A percentile compares a stretch with the other conserved stretches of the same genome.
Conservation (phyloP, 768 basidiomycete genomes). For the Mycena olivaceomarginata region DNA sequence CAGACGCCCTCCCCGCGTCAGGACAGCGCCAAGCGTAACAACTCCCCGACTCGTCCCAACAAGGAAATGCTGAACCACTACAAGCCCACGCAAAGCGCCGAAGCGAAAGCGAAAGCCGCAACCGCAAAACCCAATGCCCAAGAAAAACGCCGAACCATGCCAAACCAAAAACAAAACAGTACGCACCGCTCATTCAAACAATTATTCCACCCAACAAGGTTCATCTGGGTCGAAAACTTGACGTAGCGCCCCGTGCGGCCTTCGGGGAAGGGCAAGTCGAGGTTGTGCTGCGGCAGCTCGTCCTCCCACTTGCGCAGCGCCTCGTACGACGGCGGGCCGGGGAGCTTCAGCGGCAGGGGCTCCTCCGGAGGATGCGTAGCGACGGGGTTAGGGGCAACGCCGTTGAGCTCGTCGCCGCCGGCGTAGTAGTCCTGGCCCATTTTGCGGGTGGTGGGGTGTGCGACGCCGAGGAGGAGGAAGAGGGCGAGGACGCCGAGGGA, state of each 20-base stretch:
- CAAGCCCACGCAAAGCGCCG: too few species aligned
- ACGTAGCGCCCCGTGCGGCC: slow-evolving; percentile 69
- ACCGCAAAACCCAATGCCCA: too few species aligned
- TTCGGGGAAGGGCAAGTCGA: slow-evolving; percentile 68
- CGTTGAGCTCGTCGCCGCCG: neutral
- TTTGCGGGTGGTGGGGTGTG: slow-evolving; percentile 27
- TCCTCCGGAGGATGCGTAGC: too few species aligned
- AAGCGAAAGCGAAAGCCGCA: too few species aligned
- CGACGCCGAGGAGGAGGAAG: slow-evolving; percentile 2
- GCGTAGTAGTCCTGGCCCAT: slow-evolving; percentile 6
- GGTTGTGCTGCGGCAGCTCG: slow-evolving; percentile 69
- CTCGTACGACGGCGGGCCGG: slow-evolving; percentile 59
- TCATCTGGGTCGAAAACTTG: slow-evolving; percentile 64
- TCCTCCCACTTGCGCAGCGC: slow-evolving; percentile 61
- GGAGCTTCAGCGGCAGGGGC: neutral
- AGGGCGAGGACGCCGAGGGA: slow-evolving; percentile 6
- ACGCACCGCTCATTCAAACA: slow-evolving; percentile 69
- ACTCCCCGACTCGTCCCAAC: too few species aligned
- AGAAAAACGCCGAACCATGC: neutral
- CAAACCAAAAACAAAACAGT: neutral
- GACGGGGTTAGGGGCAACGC: too few species aligned
- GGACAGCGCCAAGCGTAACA: too few species aligned
- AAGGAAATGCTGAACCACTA: too few species aligned
- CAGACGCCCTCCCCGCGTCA: too few species aligned
- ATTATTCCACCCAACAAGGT: slow-evolving; percentile 71